Conservation (phyloP, 2,329 filamentous ascomycete species). For the Nemania sp. region DNA sequence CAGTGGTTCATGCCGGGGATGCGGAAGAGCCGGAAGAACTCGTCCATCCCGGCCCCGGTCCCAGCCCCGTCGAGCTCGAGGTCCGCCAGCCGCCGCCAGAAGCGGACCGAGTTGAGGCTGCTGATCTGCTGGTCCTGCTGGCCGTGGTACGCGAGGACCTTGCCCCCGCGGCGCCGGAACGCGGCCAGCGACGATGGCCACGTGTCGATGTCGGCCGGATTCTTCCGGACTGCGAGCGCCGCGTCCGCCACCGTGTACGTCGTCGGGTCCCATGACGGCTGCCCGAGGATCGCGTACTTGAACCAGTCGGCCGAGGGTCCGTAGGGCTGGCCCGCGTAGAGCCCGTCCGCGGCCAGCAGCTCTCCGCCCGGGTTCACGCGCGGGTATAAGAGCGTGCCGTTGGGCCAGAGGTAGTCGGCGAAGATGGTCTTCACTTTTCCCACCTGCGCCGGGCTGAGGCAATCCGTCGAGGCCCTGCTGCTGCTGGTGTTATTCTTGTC, state of each 20-base stretch:
- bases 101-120: conserved; percentile 49
- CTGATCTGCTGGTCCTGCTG: conserved; percentile 51
- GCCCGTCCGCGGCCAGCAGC: conserved; percentile 43
- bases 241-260: conserved; percentile 45
- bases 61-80: conserved; percentile 4
- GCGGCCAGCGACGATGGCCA: conserved; percentile 45
- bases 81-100: conserved; percentile 50
- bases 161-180: conserved; percentile 45
- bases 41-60: no score
- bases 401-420: conserved; percentile 47
- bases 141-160: conserved; percentile 45
- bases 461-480: conserved; percentile 36
- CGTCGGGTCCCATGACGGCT: conserved; percentile 47
- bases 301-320: conserved; percentile 52
- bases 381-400: conserved; percentile 54
- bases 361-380: conserved; percentile 54
- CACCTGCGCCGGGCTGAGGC: conserved; percentile 50
- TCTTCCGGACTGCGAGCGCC: conserved; percentile 17
- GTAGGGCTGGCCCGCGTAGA: conserved; percentile 47
- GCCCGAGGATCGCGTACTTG: conserved; percentile 51
- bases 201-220: conserved; percentile 32
- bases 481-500: no score
- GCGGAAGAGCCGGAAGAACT: conserved; percentile 50
- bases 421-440: conserved; percentile 49
- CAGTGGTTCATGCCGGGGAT: conserved; percentile 56